Evolutionary conservation across 345 rosid genomes (phyloP), one percentile per base, ranked within the genome.

Genomic region (Bretschneidera sinensis): DNA sequence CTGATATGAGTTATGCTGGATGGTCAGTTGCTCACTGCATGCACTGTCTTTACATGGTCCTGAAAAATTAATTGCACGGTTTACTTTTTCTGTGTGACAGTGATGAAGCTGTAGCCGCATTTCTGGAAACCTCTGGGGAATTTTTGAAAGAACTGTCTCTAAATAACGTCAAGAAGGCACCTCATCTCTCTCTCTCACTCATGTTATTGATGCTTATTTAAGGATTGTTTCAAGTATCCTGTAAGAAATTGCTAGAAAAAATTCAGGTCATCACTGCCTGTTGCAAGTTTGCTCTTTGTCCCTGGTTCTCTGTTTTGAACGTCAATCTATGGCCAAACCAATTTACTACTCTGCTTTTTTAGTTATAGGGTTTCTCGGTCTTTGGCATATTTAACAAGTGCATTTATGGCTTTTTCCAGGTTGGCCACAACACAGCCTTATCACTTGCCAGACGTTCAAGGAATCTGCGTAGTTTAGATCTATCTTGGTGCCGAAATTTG

Each of bases 51-150:
- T 3, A 28, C 33, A 28, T 28, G 33, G 5, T 28, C 6, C 10
- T 39, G 47, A 20, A 47, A 54, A 34, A 17, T 28, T 20, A 43
- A 17, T 31, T 49, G 22, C 18, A 16, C 28, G n/a, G 4, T n/a
- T 16, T 53, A 0, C 33, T 18, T 43, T 24, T 39, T 54, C 22
- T 51, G 53, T 57, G 56, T 39, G 25, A 67, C 21, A 90, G 97
- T 69, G 97, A 94, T 75, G 97, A 94, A 77, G 97, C 86, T 64
- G 67, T 88, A 50, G 97, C 96, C 75, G 96, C 99, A 62, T 94
- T 83, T 72, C 35, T 94, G 72, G 97, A 90, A 78, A 71, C 82
- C 0, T 78, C 92, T 48, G 92, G 97, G 57, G 74, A 81, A 76
- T 47, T 50, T 51, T 74, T 94, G 54, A 71, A 69, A 73, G 95